Percentiles rank a stretch among this genome's conserved stretches.
phyloP scores from a whole-genome alignment of 1,139 yeast genomes.

The Nadsonia starkeyi-henricii region DNA sequence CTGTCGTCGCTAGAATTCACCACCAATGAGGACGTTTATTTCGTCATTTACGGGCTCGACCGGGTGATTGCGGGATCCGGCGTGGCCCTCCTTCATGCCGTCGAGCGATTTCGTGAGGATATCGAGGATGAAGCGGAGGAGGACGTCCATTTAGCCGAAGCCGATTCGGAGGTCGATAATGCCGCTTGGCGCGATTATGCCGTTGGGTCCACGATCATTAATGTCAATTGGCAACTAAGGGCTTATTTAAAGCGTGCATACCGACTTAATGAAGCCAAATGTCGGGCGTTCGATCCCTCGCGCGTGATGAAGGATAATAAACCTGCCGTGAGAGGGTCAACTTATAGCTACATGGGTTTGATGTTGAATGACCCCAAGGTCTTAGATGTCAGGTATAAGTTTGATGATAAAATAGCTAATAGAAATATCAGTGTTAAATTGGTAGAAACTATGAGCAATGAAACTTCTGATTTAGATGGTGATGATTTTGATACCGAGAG shows the following conservation, averaged over 20 bases:
- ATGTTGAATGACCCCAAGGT: not conserved
- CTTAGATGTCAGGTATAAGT: not conserved
- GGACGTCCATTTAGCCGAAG: slow-evolving; percentile 17
- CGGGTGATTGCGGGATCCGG: slow-evolving; percentile 24
- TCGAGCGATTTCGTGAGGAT: slow-evolving; percentile 10
- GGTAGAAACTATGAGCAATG: not conserved
- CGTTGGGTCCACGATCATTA: not conserved
- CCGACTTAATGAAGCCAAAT: not conserved
- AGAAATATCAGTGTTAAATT: not conserved
- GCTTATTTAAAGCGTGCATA: not conserved
- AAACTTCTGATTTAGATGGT: not conserved
- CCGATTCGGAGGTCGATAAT: slow-evolving; percentile 6
- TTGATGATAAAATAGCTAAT: not conserved
- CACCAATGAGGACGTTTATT: slow-evolving; percentile 31
- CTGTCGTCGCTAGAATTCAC: slow-evolving; percentile 27
- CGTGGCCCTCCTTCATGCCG: slow-evolving; percentile 4
- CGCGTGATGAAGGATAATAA: not conserved
- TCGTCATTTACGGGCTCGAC: slow-evolving; percentile 19
- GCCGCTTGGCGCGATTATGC: not conserved
- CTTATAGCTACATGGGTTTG: not conserved
- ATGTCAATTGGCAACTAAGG: not conserved
- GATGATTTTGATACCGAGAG: not conserved
- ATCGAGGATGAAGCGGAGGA: slow-evolving; percentile 10
- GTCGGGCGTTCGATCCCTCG: not conserved
- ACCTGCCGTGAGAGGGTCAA: not conserved